phyloP scores from a whole-genome alignment of 768 basidiomycete species.

The Amanita jacksonii region DNA sequence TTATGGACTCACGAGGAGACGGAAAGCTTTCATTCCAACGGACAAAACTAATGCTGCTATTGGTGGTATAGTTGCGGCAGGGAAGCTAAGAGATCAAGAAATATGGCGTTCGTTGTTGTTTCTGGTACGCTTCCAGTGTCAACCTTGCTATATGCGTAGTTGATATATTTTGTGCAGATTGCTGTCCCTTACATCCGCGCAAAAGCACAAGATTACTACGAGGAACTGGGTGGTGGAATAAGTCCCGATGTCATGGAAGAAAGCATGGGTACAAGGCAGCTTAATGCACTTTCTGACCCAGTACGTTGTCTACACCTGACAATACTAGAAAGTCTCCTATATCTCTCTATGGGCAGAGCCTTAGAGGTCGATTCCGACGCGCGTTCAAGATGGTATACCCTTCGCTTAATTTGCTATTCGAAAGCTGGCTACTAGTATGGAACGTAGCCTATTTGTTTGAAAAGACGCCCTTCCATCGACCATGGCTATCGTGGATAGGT shows the following conservation, averaged over 20 bases:
- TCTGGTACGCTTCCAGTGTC: slow-evolving; percentile 42
- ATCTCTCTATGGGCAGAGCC: slow-evolving; percentile 27
- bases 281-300: slow-evolving; percentile 40
- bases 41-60: slow-evolving; percentile 61
- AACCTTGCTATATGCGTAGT: too few species aligned
- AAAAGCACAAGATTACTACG: slow-evolving; percentile 85
- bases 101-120: slow-evolving; percentile 71
- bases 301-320: slow-evolving; percentile 24
- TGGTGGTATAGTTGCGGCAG: slow-evolving; percentile 52
- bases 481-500: slow-evolving; percentile 85
- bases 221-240: slow-evolving; percentile 77
- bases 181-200: slow-evolving; percentile 85
- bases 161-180: slow-evolving; percentile 37
- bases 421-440: slow-evolving; percentile 74
- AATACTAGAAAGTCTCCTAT: not conserved
- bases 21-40: slow-evolving; percentile 60
- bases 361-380: slow-evolving; percentile 43
- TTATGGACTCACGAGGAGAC: slow-evolving; percentile 80
- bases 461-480: slow-evolving; percentile 75
- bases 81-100: slow-evolving; percentile 57
- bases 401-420: slow-evolving; percentile 66
- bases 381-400: slow-evolving; percentile 74
- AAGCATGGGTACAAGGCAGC: slow-evolving; percentile 31
- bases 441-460: slow-evolving; percentile 91
- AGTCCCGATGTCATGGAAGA: slow-evolving; percentile 56